phyloP scores from a whole-genome alignment of 768 basidiomycete genomes.

The Gymnopilus junonius region DNA sequence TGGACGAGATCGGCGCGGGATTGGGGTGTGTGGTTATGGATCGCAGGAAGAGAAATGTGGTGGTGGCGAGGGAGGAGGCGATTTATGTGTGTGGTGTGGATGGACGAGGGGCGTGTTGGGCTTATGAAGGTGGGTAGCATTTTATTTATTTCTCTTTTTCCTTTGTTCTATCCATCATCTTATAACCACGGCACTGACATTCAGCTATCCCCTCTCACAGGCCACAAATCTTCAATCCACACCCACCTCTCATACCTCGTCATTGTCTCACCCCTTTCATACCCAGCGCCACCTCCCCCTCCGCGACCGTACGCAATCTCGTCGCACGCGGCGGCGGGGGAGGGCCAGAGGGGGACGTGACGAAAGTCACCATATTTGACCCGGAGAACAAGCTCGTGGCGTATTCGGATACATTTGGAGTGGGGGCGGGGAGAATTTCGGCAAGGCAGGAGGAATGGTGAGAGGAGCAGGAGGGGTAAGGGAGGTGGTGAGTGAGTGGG shows the following conservation, averaged over 20 bases:
- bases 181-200: neutral
- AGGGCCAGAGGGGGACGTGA: constrained; percentile 57
- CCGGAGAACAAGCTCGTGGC: constrained; percentile 91
- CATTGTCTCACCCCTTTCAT: constrained; percentile 88
- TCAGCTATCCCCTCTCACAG: constrained; percentile 35
- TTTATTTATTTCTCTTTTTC: neutral
- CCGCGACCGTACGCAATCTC: constrained; percentile 77
- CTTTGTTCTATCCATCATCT: neutral
- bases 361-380: constrained; percentile 87
- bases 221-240: constrained; percentile 77
- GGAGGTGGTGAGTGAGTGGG: constrained; percentile 83
- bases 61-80: constrained; percentile 90
- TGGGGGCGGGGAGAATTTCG: no score
- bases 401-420: constrained; percentile 80
- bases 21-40: constrained; percentile 88
- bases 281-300: constrained; percentile 64
- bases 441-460: no score
- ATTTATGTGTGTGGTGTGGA: constrained; percentile 86
- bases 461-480: constrained; percentile 83
- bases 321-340: constrained; percentile 44
- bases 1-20: constrained; percentile 87
- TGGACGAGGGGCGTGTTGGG: constrained; percentile 83
- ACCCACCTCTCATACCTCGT: constrained; percentile 85
- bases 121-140: constrained; percentile 78
- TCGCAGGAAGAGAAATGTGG: constrained; percentile 70